phyloP scores from a whole-genome alignment of 768 basidiomycete genomes.

The Amyloporia xantha region DNA sequence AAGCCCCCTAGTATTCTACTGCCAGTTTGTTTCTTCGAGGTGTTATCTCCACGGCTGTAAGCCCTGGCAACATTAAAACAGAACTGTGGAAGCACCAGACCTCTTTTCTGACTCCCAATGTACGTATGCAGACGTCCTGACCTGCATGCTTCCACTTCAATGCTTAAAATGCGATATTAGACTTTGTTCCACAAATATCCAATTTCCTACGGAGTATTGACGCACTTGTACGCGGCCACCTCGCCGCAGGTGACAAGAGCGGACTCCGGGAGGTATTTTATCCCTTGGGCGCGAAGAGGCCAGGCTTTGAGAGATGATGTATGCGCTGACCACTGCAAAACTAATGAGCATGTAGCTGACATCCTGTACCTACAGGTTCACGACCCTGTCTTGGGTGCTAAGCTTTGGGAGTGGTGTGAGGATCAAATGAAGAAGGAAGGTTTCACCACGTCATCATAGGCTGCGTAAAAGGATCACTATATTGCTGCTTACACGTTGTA shows the following conservation, averaged over 20 bases:
- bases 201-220: constrained; percentile 29
- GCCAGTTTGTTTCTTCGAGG: neutral
- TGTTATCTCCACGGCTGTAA: neutral
- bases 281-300: neutral
- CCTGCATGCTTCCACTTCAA: neutral
- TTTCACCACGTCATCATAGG: neutral
- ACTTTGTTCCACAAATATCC: constrained; percentile 13
- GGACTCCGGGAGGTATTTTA: neutral
- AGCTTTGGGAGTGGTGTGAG: constrained; percentile 1
- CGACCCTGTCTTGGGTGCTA: neutral
- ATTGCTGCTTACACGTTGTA: no score
- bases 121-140: constrained; percentile 4
- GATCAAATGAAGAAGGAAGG: neutral
- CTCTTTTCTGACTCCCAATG: neutral
- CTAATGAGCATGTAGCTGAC: neutral
- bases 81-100: neutral
- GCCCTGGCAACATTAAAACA: neutral
- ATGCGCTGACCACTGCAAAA: neutral
- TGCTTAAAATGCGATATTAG: neutral
- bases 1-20: neutral
- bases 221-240: constrained; percentile 37
- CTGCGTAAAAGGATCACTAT: neutral
- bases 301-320: neutral
- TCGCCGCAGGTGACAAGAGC: constrained; percentile 20
- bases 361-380: neutral